Percentiles rank a stretch among this genome's conserved stretches.
Evolutionary conservation across 352 stramenopile species (phyloP).

Genomic region (Phytophthora fragariaefolia): DNA sequence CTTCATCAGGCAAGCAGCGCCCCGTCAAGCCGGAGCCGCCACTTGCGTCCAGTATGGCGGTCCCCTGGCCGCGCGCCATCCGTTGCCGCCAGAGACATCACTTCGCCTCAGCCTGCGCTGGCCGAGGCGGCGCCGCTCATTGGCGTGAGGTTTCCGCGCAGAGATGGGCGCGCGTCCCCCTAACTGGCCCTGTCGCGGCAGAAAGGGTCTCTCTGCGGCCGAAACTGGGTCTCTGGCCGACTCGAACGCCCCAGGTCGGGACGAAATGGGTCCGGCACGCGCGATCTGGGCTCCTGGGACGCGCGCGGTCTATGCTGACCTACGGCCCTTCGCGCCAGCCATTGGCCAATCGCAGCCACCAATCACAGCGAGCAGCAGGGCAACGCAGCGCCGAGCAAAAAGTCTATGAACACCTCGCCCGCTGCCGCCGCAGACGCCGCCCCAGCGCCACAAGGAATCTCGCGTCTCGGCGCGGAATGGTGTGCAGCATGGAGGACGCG

Average conservation of each 20-base stretch:
- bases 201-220: too few relatives aligned
- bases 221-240: too few relatives aligned
- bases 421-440: background rate
- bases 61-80: too few relatives aligned
- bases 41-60: too few relatives aligned
- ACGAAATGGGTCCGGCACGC: too few relatives aligned
- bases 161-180: conserved; percentile 1
- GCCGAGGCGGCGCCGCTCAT: conserved; percentile 13
- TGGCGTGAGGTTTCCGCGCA: conserved; percentile 3
- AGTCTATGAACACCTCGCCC: background rate
- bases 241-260: too few relatives aligned
- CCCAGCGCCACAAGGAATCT: background rate
- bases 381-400: conserved; percentile 23
- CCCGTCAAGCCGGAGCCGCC: background rate
- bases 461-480: conserved; percentile 44
- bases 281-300: too few relatives aligned
- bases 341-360: conserved; percentile 34
- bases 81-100: background rate
- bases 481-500: conserved; percentile 51
- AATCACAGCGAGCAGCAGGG: conserved; percentile 17
- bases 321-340: conserved; percentile 1
- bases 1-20: background rate
- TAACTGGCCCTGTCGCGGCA: too few relatives aligned
- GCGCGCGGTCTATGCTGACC: conserved; percentile 7
- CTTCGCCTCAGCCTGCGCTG: conserved; percentile 9